These are phyloP conservation scores for Fusarium ramigenum DNA, from an alignment of 2,329 filamentous ascomycete genomes.

Conservation along the genomic window DNA sequence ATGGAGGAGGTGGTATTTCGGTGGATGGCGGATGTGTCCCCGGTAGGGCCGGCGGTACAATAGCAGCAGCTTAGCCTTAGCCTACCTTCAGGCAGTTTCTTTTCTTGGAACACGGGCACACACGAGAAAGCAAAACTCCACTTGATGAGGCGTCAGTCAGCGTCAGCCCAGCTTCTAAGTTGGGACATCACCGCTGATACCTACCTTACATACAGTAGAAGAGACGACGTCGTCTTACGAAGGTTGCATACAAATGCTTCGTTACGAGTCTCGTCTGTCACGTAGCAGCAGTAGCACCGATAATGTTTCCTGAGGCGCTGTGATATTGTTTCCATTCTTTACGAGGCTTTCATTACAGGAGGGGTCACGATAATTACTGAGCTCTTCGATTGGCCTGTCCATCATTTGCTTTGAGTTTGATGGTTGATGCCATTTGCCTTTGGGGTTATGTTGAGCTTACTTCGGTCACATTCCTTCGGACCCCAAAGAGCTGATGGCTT, in stretches of 20 bases:
- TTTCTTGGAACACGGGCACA: conserved; percentile 30
- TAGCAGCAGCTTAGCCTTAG: neutral
- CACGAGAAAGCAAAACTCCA: conserved; percentile 21
- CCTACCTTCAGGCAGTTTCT: conserved; percentile 13
- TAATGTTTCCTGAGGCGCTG: neutral
- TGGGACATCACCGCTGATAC: conserved; percentile 18
- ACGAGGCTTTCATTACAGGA: neutral
- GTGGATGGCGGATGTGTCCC: conserved; percentile 25
- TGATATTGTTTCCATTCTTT: neutral
- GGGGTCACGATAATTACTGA: neutral
- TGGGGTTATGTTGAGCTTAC: neutral
- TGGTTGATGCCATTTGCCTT: neutral
- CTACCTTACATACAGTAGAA: neutral
- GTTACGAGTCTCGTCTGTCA: neutral
- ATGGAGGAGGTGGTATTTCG: conserved; percentile 22
- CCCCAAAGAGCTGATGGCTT: neutral
- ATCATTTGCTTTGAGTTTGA: neutral
- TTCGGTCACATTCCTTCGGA: conserved; percentile 21
- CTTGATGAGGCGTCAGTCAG: conserved; percentile 10
- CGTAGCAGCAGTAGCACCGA: neutral
- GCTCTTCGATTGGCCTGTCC: neutral
- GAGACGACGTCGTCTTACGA: conserved; percentile 25
- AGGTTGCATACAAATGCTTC: neutral
- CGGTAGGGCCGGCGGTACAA: conserved; percentile 18
- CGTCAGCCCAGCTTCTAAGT: conserved; percentile 22